Base-by-base conservation (phyloP, 1,139 yeast species). In the Geotrichum klebahnii region DNA sequence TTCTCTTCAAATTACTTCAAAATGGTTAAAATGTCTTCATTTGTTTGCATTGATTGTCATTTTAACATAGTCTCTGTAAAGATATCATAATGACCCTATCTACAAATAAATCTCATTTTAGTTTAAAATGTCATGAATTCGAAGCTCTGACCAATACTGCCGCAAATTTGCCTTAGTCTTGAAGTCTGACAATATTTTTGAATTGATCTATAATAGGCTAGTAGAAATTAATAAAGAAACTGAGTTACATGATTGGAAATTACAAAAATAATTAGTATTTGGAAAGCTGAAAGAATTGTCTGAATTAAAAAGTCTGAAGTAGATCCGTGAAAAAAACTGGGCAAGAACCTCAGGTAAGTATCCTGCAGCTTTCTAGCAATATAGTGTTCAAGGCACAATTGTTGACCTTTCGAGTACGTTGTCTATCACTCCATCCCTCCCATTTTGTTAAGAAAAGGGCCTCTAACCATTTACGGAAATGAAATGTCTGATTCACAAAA, bases 401-500 rank as follows among this genome's bases (percentile, higher is more conserved):
- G 31, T 12, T 12, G 12, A 28, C 31, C 12, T 28, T 28, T 28
- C 12, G 12, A 28, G 31, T 28, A 12, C 31, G 8, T 12, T 28
- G 12, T 10, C 46, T n/a, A n/a, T n/a, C n/a, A n/a, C n/a, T n/a
- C n/a, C n/a, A n/a, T n/a, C n/a, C n/a, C n/a, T n/a, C n/a, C n/a
- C n/a, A n/a, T n/a, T n/a, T n/a, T n/a, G n/a, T n/a, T n/a, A n/a
- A n/a, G n/a, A n/a, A n/a, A n/a, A n/a, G n/a, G n/a, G n/a, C n/a
- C n/a, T n/a, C n/a, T n/a, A n/a, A n/a, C n/a, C n/a, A n/a, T n/a
- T n/a, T n/a, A n/a, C n/a, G n/a, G n/a, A n/a, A n/a, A n/a, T n/a
- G n/a, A n/a, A n/a, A n/a, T n/a, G n/a, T n/a, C 44, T 28, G 36
- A 35, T 12, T 5, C 42, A 2, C 37, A 36, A 28, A 29, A 28